Conservation (phyloP, 2,329 filamentous ascomycete species). For the Ophiostoma australiae region DNA sequence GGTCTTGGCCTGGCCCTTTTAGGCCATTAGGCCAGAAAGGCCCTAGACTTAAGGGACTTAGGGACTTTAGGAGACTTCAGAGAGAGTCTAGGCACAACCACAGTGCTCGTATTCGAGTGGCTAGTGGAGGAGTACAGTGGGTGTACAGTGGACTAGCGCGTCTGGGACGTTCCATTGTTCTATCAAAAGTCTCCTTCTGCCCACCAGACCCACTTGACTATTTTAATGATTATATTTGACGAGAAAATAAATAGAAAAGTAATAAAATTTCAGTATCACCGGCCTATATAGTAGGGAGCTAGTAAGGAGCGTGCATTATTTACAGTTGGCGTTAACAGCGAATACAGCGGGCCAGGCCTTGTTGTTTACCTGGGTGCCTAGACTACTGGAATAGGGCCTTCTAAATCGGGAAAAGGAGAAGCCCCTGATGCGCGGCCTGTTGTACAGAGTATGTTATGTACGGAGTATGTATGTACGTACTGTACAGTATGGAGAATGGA, state of each 20-base stretch:
- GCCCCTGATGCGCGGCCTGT: background rate
- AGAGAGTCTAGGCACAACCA: background rate
- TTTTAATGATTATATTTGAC: background rate
- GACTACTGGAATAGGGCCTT: background rate
- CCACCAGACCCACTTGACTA: background rate
- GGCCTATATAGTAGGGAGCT: background rate
- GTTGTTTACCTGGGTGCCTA: background rate
- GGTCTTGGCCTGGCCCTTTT: background rate
- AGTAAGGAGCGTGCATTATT: conserved; percentile 10
- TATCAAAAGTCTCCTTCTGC: background rate
- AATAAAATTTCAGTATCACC: background rate
- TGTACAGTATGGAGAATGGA: background rate
- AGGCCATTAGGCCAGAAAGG: background rate
- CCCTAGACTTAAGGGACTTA: background rate
- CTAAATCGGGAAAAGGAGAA: background rate
- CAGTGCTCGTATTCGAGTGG: background rate
- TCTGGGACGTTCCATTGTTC: conserved; percentile 5
- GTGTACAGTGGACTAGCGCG: conserved; percentile 4
- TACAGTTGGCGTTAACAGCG: background rate
- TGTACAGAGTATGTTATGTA: too few relatives aligned
- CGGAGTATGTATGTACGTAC: background rate
- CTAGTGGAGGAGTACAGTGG: background rate
- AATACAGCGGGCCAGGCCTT: background rate
- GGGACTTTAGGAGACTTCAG: background rate
- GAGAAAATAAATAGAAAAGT: background rate